phyloP scores from a whole-genome alignment of 495 filamentous ascomycete species.

The Podospora pseudoanserina region DNA sequence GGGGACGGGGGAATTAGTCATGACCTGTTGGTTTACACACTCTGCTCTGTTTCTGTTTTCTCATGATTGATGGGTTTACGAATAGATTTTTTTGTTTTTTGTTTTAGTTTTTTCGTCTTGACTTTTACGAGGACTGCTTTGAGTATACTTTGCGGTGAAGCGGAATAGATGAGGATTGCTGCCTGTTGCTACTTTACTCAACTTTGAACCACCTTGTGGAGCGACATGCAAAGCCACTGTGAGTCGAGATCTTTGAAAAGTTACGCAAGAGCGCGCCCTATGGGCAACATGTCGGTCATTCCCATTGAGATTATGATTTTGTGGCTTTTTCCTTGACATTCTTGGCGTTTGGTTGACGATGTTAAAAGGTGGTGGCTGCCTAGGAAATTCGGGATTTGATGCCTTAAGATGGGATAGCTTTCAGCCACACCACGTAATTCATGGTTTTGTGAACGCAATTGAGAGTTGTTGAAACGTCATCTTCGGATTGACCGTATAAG shows the following conservation, averaged over 20 bases:
- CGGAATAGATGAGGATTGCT: background rate
- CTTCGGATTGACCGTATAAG: background rate
- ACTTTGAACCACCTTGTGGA: no score
- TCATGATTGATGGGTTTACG: slow-evolving; percentile 12
- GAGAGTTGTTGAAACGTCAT: background rate
- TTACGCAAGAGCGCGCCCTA: background rate
- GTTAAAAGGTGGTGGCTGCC: background rate
- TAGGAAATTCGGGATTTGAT: background rate
- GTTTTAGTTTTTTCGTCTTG: background rate
- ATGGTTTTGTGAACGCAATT: background rate
- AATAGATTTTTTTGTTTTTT: slow-evolving; percentile 2
- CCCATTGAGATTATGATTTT: background rate
- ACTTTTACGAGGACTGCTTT: background rate
- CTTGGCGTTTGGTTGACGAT: background rate
- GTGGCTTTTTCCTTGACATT: background rate
- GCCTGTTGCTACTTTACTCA: background rate
- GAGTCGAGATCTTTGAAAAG: background rate
- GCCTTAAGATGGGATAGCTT: background rate
- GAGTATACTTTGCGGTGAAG: background rate
- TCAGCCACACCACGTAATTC: background rate
- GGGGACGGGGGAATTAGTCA: background rate
- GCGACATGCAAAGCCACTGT: background rate
- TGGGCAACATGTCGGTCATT: no score
- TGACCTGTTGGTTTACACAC: background rate
- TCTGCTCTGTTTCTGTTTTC: slow-evolving; percentile 6